Percentiles rank a stretch among this genome's conserved stretches.
Evolutionary conservation across 75 land plant genomes (phyloP).

Genomic region (Chamaecyparis obtusa): DNA sequence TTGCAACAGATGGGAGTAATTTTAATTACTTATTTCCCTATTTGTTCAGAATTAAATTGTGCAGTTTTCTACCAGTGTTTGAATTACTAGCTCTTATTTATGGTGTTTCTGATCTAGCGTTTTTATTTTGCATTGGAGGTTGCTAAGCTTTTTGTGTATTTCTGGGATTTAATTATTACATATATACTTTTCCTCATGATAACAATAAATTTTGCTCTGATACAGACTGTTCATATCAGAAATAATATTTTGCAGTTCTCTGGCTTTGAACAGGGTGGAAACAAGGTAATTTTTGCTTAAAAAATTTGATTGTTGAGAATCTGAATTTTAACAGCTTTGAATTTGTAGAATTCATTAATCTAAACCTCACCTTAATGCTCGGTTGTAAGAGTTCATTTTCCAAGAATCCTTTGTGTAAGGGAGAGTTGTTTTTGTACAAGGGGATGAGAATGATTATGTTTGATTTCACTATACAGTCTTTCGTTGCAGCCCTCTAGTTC

Average conservation of each 20-base stretch:
- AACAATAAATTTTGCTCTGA: neutral
- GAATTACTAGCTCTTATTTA: neutral
- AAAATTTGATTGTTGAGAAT: neutral
- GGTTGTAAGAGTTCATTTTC: neutral
- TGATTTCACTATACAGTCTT: neutral
- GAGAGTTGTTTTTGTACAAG: neutral
- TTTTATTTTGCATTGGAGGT: neutral
- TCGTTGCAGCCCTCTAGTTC: neutral
- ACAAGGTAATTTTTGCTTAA: slow-evolving; percentile 18
- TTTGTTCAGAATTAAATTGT: neutral
- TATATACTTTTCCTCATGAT: neutral
- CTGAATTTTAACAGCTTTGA: neutral
- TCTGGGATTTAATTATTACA: neutral
- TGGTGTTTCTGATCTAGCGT: neutral
- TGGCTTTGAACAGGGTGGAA: slow-evolving; percentile 33
- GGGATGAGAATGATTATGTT: neutral
- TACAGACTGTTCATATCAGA: slow-evolving; percentile 28
- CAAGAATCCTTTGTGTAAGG: neutral
- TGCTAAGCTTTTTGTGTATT: neutral
- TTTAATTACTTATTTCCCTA: neutral
- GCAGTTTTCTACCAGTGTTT: neutral
- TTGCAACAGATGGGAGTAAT: neutral
- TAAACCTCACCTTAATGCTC: neutral
- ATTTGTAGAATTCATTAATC: neutral
- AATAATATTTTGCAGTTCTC: slow-evolving; percentile 35